Evolutionary conservation across 2,329 filamentous ascomycete species (phyloP), one percentile per base, ranked within the genome.

Genomic region (Decorospora gaudefroyi): DNA sequence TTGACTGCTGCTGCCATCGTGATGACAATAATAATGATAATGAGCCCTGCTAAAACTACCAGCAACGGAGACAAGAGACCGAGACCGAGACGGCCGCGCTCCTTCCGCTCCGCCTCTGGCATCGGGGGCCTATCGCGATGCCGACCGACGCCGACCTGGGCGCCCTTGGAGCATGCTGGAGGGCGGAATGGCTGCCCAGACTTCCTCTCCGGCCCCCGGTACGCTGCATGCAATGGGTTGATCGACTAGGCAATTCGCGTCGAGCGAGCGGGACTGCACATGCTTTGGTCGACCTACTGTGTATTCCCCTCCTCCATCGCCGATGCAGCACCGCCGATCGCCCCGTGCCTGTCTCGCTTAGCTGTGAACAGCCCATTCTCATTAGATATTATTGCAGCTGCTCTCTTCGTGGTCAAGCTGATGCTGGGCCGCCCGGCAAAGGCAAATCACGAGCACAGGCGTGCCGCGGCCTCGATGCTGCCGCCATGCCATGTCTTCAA

Each of bases 181-280:
- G 30, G 42, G 46, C 36, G 42, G 44, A 45, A 16, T 27, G 17
- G 8, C 5, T 34, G 55, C 33, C 52, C 31, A 47, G 51, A 34
- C 23, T 26, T 46, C 53, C 49, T 53, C 45, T 52, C 46, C 54
- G 34, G 45, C 49, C 49, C 35, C 27, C 23, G 3, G 29, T 19
- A 11, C 9, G n/a, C 2, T 18, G 12, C 12, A 18, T 13, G 31
- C 27, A 11, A 21, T 21, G 48, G 27, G 21, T 30, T 25, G 26
- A 39, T 38, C 38, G 26, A 16, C 23, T 30, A 18, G n/a, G n/a
- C n/a, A n/a, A n/a, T n/a, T n/a, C 13, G 13, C 15, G 8, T 16
- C 7, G 33, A 19, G 32, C 19, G 19, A 35, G 12, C 18, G 29
- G 22, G 35, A 18, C 13, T 27, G 23, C 3, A 27, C 19, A 16